These are phyloP conservation scores for Medicago lupulina DNA, from an alignment of 306 rosid genomes.

Conservation along the genomic window DNA sequence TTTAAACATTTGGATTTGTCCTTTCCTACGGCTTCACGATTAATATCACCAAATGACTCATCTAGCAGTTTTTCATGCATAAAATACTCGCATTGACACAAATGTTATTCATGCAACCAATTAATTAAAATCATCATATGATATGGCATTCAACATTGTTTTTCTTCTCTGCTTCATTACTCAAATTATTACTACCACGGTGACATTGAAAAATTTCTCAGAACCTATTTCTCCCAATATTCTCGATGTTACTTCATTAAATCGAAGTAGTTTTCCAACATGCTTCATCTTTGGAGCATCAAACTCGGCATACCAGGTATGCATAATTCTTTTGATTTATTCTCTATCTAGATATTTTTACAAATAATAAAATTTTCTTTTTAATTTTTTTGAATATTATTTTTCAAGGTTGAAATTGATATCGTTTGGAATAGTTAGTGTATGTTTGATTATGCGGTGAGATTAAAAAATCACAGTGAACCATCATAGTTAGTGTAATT, in stretches of 20 bases:
- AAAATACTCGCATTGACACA: not conserved
- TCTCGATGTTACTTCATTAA: conserved; percentile 36
- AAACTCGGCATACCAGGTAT: conserved; percentile 45
- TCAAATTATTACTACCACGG: not conserved
- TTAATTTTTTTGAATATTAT: no score
- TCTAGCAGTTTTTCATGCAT: not conserved
- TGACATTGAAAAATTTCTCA: not conserved
- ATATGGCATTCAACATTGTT: conserved; percentile 34
- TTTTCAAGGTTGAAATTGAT: not conserved
- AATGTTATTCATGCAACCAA: not conserved
- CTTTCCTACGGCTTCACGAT: not conserved
- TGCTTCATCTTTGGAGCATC: conserved; percentile 46
- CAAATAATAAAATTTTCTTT: no score
- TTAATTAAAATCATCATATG: not conserved
- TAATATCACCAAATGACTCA: not conserved
- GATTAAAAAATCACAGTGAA: no score
- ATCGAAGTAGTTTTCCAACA: conserved; percentile 47
- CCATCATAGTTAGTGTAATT: no score
- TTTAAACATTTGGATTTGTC: not conserved
- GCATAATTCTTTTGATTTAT: not conserved
- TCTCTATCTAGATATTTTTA: not conserved
- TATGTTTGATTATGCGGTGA: no score
- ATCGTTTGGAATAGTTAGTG: no score
- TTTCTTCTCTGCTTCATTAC: not conserved
- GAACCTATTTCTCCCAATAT: not conserved